These are phyloP conservation scores for Furcasterigmium furcatum DNA, from an alignment of 2,329 filamentous ascomycete species.

Conservation along the genomic window DNA sequence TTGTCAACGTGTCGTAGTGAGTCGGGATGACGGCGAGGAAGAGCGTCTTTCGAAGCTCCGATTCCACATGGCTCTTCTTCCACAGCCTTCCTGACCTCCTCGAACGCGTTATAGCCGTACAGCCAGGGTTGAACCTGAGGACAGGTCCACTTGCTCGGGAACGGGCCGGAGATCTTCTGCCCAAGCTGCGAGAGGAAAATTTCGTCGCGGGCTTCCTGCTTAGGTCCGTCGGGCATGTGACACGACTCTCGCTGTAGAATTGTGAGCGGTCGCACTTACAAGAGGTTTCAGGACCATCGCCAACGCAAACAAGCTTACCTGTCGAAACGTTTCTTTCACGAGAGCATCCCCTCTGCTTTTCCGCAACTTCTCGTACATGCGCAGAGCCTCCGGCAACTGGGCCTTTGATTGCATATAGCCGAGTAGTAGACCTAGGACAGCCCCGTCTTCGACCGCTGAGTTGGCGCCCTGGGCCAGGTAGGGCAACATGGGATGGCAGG, in stretches of 20 bases:
- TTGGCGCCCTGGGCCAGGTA: conserved; percentile 66
- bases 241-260: conserved; percentile 41
- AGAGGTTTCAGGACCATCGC: too few species aligned
- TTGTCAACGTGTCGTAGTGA: too few species aligned
- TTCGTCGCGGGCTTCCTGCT: conserved; percentile 55
- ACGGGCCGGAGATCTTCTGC: conserved; percentile 44
- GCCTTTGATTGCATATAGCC: conserved; percentile 42
- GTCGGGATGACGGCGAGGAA: too few species aligned
- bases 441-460: conserved; percentile 65
- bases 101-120: conserved; percentile 60
- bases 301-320: too few species aligned
- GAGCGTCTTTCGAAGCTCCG: too few species aligned
- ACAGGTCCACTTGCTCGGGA: conserved; percentile 63
- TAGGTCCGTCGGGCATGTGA: conserved; percentile 50
- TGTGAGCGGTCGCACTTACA: conserved; percentile 10
- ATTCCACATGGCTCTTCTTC: not conserved
- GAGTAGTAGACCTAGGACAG: conserved; percentile 58
- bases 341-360: conserved; percentile 50
- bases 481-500: conserved; percentile 63
- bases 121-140: conserved; percentile 61
- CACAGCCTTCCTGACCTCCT: conserved; percentile 41
- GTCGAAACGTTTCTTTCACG: conserved; percentile 55
- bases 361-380: conserved; percentile 42
- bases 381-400: conserved; percentile 39
- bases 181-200: conserved; percentile 55